These are phyloP conservation scores for Daldinia caldariorum DNA, from an alignment of 495 filamentous ascomycete genomes.

Conservation along the genomic window DNA sequence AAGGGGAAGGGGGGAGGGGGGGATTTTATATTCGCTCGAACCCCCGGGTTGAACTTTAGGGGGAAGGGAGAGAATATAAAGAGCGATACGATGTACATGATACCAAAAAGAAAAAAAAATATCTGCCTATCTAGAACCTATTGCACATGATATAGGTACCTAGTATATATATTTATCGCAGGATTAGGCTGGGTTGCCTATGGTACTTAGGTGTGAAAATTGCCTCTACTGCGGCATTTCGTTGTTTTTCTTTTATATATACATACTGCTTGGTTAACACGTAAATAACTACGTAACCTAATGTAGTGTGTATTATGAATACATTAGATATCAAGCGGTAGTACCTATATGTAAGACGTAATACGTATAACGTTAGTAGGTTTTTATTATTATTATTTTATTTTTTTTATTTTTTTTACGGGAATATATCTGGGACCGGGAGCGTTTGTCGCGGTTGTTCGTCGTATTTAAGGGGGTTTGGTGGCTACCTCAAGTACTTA, in stretches of 20 bases:
- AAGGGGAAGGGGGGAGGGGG: too few species aligned
- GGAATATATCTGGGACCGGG: background rate
- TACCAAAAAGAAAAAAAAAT: slow-evolving; percentile 9
- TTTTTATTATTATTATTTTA: too few species aligned
- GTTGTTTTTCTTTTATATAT: too few species aligned
- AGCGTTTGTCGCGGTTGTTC: background rate
- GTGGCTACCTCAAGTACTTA: too few species aligned
- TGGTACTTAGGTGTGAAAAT: background rate
- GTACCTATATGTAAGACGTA: background rate
- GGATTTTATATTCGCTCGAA: slow-evolving; percentile 18
- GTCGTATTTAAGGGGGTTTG: too few species aligned
- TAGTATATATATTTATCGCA: too few species aligned
- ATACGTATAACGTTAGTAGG: too few species aligned
- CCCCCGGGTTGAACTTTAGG: background rate
- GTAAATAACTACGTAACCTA: too few species aligned
- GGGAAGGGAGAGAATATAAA: slow-evolving; percentile 2
- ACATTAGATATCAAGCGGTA: background rate
- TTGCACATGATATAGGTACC: too few species aligned
- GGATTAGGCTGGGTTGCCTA: too few species aligned
- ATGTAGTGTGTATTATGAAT: background rate
- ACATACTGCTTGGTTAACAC: too few species aligned
- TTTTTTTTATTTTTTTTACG: background rate
- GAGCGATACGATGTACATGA: slow-evolving; percentile 8
- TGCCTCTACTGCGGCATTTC: background rate
- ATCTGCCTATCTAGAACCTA: background rate